Base-by-base conservation (phyloP, 768 basidiomycete genomes). In the Pleurotus eryngii region DNA sequence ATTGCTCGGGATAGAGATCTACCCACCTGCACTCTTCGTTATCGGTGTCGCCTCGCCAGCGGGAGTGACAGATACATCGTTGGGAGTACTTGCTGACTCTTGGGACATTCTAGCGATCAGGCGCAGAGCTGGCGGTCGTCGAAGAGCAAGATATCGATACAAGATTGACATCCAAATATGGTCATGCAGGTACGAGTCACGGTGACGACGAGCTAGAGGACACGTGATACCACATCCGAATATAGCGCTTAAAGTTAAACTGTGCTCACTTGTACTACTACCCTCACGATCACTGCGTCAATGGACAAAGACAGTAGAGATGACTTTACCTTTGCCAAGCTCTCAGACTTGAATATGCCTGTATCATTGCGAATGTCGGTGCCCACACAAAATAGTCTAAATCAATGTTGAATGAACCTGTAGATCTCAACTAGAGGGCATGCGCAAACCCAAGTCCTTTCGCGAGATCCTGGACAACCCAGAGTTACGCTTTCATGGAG, bases 241-340 rank as follows among this genome's bases (percentile, higher is more conserved):
- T 35, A 35, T 35, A 9, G 30, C 30, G 30, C 30, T 35, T 35
- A 35, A 35, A 35, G 30, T 35, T 35, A 35, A 9, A 9, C 30
- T 35, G 30, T 1, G 11, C 30, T 11, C 8, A 11, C 30, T 35
- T 35, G 30, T 35, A 35, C 30, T 35, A 35, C 30, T 35, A 35
- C 30, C 30, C 9, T 35, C 30, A 35, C 30, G 9, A 9, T 35
- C 30, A 35, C 30, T 9, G 30, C 30, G 30, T 35, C 30, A 35
- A 81, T 82, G 80, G 80, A 82, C 65, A 81, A 80, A 60, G 80
- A 81, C 65, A 75, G 84, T 65, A 79, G 89, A 37, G 90, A 94
- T 64, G 94, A 97, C 70, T 92, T 95, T 65, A 94, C 92, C 2
- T 97, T 96, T 67, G 95, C 93, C 5, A 89, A 89, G 68, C 83